These are phyloP conservation scores for Gossypium thurberi DNA, from an alignment of 345 rosid species.

Conservation along the genomic window DNA sequence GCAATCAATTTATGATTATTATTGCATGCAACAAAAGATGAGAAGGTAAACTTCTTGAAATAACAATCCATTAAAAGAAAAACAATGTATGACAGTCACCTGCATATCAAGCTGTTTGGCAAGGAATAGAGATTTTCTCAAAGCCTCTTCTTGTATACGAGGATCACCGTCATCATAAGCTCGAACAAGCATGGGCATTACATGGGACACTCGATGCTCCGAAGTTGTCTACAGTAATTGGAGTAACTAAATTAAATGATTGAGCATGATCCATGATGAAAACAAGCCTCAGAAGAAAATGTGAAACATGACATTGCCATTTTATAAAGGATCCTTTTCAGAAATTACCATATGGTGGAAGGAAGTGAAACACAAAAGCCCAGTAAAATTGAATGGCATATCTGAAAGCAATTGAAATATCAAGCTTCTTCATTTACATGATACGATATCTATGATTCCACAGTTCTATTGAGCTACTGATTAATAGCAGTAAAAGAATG, in stretches of 20 bases:
- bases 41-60: not conserved
- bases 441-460: not conserved
- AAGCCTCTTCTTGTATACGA: constrained; percentile 88
- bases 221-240: constrained; percentile 51
- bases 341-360: not conserved
- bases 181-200: constrained; percentile 83
- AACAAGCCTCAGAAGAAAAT: not conserved
- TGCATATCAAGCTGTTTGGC: constrained; percentile 78
- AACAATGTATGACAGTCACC: constrained; percentile 34
- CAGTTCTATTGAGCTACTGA: not conserved
- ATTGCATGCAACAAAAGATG: not conserved
- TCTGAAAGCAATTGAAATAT: not conserved
- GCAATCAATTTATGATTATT: too few relatives aligned
- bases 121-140: constrained; percentile 62
- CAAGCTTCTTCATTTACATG: not conserved
- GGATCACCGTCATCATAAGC: constrained; percentile 93
- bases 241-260: constrained; percentile 8
- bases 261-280: constrained; percentile 11
- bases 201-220: constrained; percentile 56
- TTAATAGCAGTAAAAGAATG: not conserved
- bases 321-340: not conserved
- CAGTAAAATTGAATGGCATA: not conserved
- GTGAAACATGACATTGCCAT: not conserved
- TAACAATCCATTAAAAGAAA: not conserved
- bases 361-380: not conserved